Base-by-base conservation (phyloP, 129 eudicot species). In the Calendula officinalis region DNA sequence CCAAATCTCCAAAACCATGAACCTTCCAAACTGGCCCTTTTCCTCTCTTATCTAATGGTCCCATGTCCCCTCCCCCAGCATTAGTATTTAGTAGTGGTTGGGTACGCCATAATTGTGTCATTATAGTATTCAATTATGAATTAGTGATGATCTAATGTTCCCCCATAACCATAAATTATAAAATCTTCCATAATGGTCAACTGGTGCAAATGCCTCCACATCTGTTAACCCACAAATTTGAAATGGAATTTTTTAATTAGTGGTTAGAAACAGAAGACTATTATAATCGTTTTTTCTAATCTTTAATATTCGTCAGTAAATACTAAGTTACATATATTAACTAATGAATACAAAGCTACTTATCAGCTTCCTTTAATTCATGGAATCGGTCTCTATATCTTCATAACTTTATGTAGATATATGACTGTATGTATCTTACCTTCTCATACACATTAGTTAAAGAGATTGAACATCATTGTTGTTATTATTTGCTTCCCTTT, bases 11-110 rank as follows among this genome's bases (percentile, higher is more conserved):
- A 53, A 52, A 52, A 52, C 57, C 61, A 67, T 33, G 64, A 50
- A 59, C 75, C 75, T 22, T 60, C 60, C 75, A 60, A 70, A 70
- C 51, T 39, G 64, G 44, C 64, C 64, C 64, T 68, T 66, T 68
- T 17, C 46, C 60, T 61, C 55, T 27, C 34, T 50, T 60, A 71
- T 14, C 32, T 16, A 3, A 46, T 50, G 76, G 76, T 62, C 75
- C 68, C 62, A 60, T 71, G 54, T 49, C 52, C 38, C 76, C 55
- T 54, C 22, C 38, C 43, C 54, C 76, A 71, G 69, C 54, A 71
- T 71, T 70, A 60, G 60, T 69, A 60, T 60, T 71, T 70, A 60
- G 60, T 69, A 60, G 50, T 61, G 5, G 68, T 70, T 70, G 55
- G 69, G 75, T 50, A 61, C 37, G 69, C 47, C 45, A 71, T 71